Evolutionary conservation across 2,329 filamentous ascomycete species (phyloP), one percentile per base, ranked within the genome.

Genomic region (Penicillium sp.): DNA sequence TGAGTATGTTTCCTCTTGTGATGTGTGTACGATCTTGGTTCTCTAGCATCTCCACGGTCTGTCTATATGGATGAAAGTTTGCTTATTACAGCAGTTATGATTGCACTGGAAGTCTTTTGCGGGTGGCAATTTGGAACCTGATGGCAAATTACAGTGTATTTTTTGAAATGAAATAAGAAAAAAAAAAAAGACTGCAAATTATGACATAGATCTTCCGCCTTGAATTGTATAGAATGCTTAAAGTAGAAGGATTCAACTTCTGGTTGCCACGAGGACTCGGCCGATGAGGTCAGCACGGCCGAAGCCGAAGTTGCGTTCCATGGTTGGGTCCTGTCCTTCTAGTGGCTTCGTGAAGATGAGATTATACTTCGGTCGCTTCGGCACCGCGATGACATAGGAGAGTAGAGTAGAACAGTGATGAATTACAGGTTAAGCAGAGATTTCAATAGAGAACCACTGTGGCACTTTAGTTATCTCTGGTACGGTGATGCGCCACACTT

Each of bases 21-120:
- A 62, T 62, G 57, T 62, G 58, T 62, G 57, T 63, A 63, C 57
- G 60, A 63, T 62, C 58, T 48, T 60, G 46, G 39, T 46, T 56
- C 51, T 56, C 43, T 54, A 59, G 59, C 59, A 59, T 63, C 48
- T 55, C 46, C 41, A 58, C 51, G 49, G 52, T 41, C 53, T 56
- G 52, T 41, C 53, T 56, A 49, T 43, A 46, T 55, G 54, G 49
- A 57, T 56, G 48, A 56, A 54, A 43, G n/a, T 27, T 43, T 46
- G 34, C 15, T 42, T 48, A 40, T 27, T 30, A 30, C n/a, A 15
- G 23, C 29, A 10, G 21, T 17, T 40, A 30, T 45, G 30, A 46
- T 53, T 49, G 41, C 26, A 34, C 42, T 40, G 49, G 44, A 44
- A 52, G 13, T 46, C 29, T 39, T 20, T 50, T 50, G 48, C 39